Conservation (phyloP, 1,284 basidiomycete species). For the Cutaneotrichosporon mucoides region DNA sequence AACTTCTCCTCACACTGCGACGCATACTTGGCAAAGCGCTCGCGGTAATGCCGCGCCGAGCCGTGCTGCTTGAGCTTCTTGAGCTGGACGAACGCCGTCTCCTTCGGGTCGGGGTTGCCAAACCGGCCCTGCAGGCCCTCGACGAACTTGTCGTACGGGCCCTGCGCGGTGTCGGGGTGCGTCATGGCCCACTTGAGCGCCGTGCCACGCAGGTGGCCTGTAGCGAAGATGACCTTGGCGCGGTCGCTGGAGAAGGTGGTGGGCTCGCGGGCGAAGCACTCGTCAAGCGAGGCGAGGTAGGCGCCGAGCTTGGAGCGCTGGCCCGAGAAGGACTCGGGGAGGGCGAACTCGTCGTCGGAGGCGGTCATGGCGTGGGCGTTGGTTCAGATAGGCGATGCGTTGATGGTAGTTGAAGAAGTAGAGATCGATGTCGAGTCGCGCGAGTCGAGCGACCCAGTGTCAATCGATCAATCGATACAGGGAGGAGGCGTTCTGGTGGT, state of each 20-base stretch:
- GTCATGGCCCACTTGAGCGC: slow-evolving; percentile 19
- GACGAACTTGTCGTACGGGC: slow-evolving; percentile 7
- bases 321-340: slow-evolving; percentile 14
- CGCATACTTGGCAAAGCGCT: slow-evolving; percentile 13
- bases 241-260: slow-evolving; percentile 30
- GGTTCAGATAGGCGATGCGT: too few relatives aligned
- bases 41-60: slow-evolving; percentile 7
- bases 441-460: too few relatives aligned
- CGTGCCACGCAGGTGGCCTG: slow-evolving; percentile 12
- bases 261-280: slow-evolving; percentile 26
- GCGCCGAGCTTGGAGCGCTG: slow-evolving; percentile 10
- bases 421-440: too few relatives aligned
- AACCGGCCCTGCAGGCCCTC: slow-evolving; percentile 13
- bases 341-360: slow-evolving; percentile 14
- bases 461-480: too few relatives aligned
- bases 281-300: slow-evolving; percentile 16
- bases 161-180: slow-evolving; percentile 12
- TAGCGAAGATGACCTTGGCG: slow-evolving; percentile 23
- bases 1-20: slow-evolving; percentile 5
- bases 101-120: slow-evolving; percentile 18
- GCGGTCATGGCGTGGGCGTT: slow-evolving; percentile 4
- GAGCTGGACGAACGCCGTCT: slow-evolving; percentile 16
- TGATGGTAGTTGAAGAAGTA: too few relatives aligned
- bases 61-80: slow-evolving; percentile 23
- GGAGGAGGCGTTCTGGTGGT: too few relatives aligned